These are phyloP conservation scores for Amauroascus niger DNA, from an alignment of 2,329 filamentous ascomycete genomes.

Conservation along the genomic window DNA sequence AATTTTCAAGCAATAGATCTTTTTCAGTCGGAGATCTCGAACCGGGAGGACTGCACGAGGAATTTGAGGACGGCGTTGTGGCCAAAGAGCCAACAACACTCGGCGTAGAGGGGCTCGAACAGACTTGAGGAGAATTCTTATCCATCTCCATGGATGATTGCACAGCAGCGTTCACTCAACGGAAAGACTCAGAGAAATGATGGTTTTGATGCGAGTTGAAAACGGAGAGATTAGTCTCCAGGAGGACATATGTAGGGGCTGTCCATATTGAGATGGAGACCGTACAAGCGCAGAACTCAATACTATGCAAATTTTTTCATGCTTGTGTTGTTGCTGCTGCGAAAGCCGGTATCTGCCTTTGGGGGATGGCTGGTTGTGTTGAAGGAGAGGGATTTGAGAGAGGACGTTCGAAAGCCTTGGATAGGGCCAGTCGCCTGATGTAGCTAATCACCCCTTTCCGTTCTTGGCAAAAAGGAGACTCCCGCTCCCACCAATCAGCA, in stretches of 20 bases:
- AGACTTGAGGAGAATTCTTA: not conserved
- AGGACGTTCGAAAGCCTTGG: too few relatives aligned
- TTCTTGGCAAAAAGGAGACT: not conserved
- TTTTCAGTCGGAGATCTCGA: conserved; percentile 10
- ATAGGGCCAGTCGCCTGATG: too few relatives aligned
- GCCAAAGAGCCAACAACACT: not conserved
- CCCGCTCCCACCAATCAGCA: too few relatives aligned
- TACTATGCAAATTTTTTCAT: not conserved
- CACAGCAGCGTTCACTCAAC: not conserved
- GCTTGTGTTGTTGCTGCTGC: not conserved
- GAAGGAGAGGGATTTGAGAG: too few relatives aligned
- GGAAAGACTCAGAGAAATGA: too few relatives aligned
- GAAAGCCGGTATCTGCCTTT: not conserved
- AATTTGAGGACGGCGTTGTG: not conserved
- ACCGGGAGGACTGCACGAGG: not conserved
- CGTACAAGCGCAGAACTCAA: not conserved
- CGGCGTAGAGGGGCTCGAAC: not conserved
- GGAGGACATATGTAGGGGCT: not conserved
- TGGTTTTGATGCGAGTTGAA: conserved; percentile 8
- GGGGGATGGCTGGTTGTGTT: not conserved
- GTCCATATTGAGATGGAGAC: not conserved
- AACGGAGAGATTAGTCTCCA: not conserved
- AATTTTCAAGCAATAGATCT: conserved; percentile 13
- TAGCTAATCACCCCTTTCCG: too few relatives aligned
- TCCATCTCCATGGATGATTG: not conserved